A percentile compares a stretch with the other conserved stretches of the same genome.
phyloP scores from a whole-genome alignment of 495 filamentous ascomycete genomes.

The Pseudotulostoma volvatum region DNA sequence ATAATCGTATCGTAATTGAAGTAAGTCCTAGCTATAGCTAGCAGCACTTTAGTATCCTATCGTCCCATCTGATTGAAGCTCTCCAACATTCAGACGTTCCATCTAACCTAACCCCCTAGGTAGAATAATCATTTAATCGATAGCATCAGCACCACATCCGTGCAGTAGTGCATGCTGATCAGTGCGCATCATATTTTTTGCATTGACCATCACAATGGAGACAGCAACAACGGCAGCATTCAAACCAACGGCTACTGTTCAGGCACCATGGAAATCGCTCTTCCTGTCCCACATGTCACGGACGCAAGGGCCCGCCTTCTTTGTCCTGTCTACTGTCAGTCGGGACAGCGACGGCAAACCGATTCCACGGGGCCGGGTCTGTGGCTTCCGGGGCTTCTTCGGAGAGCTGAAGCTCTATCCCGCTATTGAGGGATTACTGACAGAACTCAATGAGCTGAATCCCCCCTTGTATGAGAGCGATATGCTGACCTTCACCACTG shows the following conservation, averaged over 20 bases:
- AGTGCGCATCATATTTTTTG: no score
- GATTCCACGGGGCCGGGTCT: conserved; percentile 43
- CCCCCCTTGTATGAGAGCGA: conserved; percentile 54
- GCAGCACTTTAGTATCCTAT: no score
- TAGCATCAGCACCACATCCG: no score
- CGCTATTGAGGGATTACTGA: conserved; percentile 46
- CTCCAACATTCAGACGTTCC: no score
- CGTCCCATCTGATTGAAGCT: no score
- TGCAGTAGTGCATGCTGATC: conserved; percentile 5
- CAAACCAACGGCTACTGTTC: no score
- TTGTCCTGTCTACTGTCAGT: conserved; percentile 53
- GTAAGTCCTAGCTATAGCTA: no score
- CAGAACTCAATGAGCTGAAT: conserved; percentile 41
- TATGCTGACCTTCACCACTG: conserved; percentile 68
- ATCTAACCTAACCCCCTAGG: no score
- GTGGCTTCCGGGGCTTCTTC: conserved; percentile 75
- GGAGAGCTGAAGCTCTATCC: conserved; percentile 34
- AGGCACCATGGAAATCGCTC: conserved; percentile 50
- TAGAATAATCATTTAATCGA: no score
- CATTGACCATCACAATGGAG: no score
- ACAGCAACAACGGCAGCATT: no score
- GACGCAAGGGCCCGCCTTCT: conserved; percentile 46
- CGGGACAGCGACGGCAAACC: conserved; percentile 17
- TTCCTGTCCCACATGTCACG: conserved; percentile 49
- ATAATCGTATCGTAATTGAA: no score